Conservation (phyloP, 768 basidiomycete species). For the Coprinopsis marcescibilis region DNA sequence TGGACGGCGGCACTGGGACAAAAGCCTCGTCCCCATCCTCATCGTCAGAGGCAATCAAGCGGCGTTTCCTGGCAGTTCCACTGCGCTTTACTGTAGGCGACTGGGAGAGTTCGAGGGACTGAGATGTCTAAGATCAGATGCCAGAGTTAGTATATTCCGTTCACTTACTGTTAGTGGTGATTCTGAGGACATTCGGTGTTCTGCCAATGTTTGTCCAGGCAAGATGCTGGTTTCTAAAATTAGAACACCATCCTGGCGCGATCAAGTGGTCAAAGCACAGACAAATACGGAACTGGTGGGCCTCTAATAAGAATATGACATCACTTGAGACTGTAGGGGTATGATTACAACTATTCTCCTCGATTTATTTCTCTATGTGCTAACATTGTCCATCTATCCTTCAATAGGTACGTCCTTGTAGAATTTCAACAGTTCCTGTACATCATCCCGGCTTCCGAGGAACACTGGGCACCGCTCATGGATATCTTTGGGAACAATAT, state of each 20-base stretch:
- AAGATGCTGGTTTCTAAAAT: too few species aligned
- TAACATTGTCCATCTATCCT: conserved; percentile 25
- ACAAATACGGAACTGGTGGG: too few species aligned
- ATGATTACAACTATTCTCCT: background rate
- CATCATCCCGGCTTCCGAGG: conserved; percentile 90
- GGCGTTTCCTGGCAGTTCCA: background rate
- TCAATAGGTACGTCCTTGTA: conserved; percentile 47
- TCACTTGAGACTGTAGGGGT: background rate
- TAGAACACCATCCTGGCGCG: too few species aligned
- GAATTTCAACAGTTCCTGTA: conserved; percentile 83
- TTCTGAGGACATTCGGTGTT: too few species aligned
- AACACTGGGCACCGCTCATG: conserved; percentile 94
- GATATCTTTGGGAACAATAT: conserved; percentile 78
- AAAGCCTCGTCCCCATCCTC: conserved; percentile 15
- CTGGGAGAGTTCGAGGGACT: background rate
- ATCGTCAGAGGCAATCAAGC: conserved; percentile 11
- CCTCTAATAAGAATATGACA: too few species aligned
- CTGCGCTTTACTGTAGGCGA: background rate
- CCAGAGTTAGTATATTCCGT: background rate
- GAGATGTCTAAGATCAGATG: background rate
- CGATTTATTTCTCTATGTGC: background rate
- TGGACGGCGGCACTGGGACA: background rate
- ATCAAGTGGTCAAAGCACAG: too few species aligned
- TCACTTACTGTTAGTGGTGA: too few species aligned
- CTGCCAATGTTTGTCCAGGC: too few species aligned